A percentile compares a stretch with the other conserved stretches of the same genome.
These are phyloP conservation scores for Fusarium brachygibbosum DNA, from an alignment of 2,329 filamentous ascomycete species.

Conservation along the genomic window DNA sequence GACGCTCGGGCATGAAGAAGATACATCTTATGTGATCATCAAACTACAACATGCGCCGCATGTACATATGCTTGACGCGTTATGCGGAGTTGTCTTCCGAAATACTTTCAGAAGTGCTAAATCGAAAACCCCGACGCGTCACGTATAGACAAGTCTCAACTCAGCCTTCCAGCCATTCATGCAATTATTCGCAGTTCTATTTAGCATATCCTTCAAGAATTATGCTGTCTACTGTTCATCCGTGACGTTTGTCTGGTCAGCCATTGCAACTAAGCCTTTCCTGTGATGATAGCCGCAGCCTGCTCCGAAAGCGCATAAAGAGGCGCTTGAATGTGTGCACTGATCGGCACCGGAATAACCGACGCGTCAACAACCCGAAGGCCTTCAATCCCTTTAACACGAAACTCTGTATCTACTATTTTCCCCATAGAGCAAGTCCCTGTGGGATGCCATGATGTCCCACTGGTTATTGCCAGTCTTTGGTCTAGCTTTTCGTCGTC, in stretches of 20 bases:
- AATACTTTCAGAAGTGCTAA: too few relatives aligned
- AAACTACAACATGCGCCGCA: not conserved
- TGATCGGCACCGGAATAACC: constrained; percentile 51
- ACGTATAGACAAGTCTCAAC: too few relatives aligned
- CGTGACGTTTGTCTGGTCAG: too few relatives aligned
- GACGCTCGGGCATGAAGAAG: constrained; percentile 9
- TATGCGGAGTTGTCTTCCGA: too few relatives aligned
- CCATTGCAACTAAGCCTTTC: not conserved
- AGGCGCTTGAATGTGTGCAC: constrained; percentile 50
- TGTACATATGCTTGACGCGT: too few relatives aligned
- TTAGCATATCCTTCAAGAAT: too few relatives aligned
- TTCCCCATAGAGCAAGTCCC: constrained; percentile 68
- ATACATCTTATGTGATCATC: too few relatives aligned
- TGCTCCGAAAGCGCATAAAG: constrained; percentile 55
- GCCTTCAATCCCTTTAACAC: constrained; percentile 60
- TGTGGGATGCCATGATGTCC: constrained; percentile 66
- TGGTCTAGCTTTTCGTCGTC: constrained; percentile 42
- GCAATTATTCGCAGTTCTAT: too few relatives aligned
- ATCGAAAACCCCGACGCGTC: too few relatives aligned
- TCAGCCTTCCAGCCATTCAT: too few relatives aligned
- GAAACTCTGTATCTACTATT: constrained; percentile 68
- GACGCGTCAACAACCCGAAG: constrained; percentile 55
- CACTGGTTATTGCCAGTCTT: constrained; percentile 36
- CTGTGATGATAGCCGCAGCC: constrained; percentile 47
- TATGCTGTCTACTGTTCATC: too few relatives aligned